Base-by-base conservation (phyloP, 805 yeast genomes). In the Teunomyces cretensis region DNA sequence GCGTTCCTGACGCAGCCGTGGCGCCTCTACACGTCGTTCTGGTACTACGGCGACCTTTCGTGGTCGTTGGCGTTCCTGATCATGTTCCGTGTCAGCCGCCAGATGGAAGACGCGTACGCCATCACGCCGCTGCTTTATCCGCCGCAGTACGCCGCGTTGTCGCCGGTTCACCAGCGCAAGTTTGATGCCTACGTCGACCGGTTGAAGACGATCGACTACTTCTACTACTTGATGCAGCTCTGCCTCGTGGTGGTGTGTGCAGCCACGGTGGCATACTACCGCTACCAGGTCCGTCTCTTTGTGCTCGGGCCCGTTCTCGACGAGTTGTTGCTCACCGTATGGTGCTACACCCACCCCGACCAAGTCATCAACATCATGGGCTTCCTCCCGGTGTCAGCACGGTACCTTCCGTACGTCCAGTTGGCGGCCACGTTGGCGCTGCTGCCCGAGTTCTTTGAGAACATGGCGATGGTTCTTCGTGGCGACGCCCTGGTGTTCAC, bases 311-410 rank as follows among this genome's bases (percentile, higher is more conserved):
- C 66, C 2, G 56, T 67, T 14, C 59, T 81, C 22, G 59, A 58
- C 32, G 65, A 63, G 24, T 54, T 63, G 6, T 48, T 79, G 35
- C 54, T 71, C 7, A 79, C 75, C 50, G 59, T 79, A 24, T 71
- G 79, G 73, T 67, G 81, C 2, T 64, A 79, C 24, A 67, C 72
- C 14, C 67, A 71, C 46, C 78, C 79, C 2, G 67, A 67, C 30
- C 61, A 64, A 12, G 62, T 64, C 30, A 51, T 78, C 14, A 53
- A 68, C 4, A 48, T 77, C 26, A 52, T 77, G 47, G 75, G 79
- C 6, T 39, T 80, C 4, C 50, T 70, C 38, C 62, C 53, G n/a
- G 57, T 78, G 33, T 57, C 62, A 17, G 72, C 78, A 2, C 66
- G 72, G 24, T 75, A 77, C 51, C 46, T 72, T 16, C 80, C 81